Conservation (phyloP, 129 eudicot genomes). For the Apium graveolens region DNA sequence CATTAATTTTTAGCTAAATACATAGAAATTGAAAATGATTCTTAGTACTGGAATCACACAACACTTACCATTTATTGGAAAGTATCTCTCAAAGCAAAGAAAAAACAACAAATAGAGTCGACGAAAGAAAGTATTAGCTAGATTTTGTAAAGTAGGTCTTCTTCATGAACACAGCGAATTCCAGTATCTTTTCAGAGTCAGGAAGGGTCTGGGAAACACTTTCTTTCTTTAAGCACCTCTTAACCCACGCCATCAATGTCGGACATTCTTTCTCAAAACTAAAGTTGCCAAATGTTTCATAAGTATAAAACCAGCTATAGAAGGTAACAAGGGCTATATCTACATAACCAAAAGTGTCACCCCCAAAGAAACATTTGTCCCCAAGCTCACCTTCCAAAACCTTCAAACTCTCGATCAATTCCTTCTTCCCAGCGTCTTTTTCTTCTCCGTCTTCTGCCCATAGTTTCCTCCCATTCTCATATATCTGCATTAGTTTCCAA, state of each 20-base stretch:
- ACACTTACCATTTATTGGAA: not conserved
- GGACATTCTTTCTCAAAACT: constrained; percentile 27
- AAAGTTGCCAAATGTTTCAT: constrained; percentile 25
- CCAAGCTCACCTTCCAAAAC: constrained; percentile 27
- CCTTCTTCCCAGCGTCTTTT: constrained; percentile 28
- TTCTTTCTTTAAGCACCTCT: constrained; percentile 29
- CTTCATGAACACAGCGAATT: not conserved
- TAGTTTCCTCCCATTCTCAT: constrained; percentile 12
- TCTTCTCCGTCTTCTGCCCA: constrained; percentile 22
- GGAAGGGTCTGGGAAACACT: constrained; percentile 26
- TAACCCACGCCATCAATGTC: constrained; percentile 29
- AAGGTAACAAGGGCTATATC: constrained; percentile 25
- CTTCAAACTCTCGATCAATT: constrained; percentile 18
- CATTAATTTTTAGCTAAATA: not conserved
- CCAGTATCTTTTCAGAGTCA: constrained; percentile 11
- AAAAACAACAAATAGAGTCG: not conserved
- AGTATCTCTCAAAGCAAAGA: not conserved
- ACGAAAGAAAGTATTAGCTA: not conserved
- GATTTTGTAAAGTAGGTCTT: not conserved
- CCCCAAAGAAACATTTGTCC: constrained; percentile 30
- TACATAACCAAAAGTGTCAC: constrained; percentile 22
- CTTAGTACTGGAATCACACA: not conserved
- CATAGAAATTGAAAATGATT: not conserved
- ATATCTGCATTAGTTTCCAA: constrained; percentile 13
- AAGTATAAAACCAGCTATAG: constrained; percentile 27